Percentiles rank a stretch among this genome's conserved stretches.
These are phyloP conservation scores for Tuber umbilicatum DNA, from an alignment of 495 filamentous ascomycete species.

Conservation along the genomic window DNA sequence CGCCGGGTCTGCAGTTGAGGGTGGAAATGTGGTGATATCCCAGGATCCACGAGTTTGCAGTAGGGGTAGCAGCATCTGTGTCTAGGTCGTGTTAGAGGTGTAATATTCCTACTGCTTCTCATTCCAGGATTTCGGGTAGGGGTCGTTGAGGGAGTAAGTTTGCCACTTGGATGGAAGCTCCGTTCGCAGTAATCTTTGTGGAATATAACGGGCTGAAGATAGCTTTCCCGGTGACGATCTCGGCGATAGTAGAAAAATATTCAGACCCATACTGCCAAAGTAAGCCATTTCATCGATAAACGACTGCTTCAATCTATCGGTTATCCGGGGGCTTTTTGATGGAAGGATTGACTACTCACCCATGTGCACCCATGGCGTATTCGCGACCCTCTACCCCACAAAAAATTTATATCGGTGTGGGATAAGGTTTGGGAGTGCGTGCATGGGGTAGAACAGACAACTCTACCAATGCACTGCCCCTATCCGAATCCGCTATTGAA, in stretches of 20 bases:
- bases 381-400: too few species aligned
- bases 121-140: neutral
- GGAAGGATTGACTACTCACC: conserved; percentile 36
- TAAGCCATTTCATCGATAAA: conserved; percentile 26
- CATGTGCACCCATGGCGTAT: too few species aligned
- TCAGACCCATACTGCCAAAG: conserved; percentile 29
- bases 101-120: conserved; percentile 27
- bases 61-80: conserved; percentile 2
- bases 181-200: conserved; percentile 9
- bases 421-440: too few species aligned
- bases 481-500: too few species aligned
- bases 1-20: neutral
- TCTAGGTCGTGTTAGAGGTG: conserved; percentile 17
- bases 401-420: too few species aligned
- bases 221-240: neutral
- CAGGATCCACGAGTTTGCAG: neutral
- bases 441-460: too few species aligned
- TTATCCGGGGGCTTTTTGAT: conserved; percentile 13
- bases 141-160: conserved; percentile 21
- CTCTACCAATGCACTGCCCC: too few species aligned
- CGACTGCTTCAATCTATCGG: conserved; percentile 25
- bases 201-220: conserved; percentile 27
- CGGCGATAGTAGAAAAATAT: conserved; percentile 9
- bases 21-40: neutral
- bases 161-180: conserved; percentile 22